These are phyloP conservation scores for Mediolabrus comicus DNA, from an alignment of 108 stramenopile species.

Conservation along the genomic window DNA sequence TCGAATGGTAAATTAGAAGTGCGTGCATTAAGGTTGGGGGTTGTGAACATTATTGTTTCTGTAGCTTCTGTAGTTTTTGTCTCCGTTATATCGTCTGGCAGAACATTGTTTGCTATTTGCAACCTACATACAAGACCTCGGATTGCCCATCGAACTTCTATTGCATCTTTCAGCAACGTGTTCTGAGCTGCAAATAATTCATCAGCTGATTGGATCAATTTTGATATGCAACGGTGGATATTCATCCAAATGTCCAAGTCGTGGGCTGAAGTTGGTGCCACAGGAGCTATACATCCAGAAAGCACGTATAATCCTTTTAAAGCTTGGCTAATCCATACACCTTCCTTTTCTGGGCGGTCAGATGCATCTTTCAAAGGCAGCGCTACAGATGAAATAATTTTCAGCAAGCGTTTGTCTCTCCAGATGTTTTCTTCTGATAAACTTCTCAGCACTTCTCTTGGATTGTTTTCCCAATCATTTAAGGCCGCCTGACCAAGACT, in stretches of 20 bases:
- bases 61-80: not conserved
- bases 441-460: not conserved
- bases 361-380: slow-evolving; percentile 20
- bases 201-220: slow-evolving; percentile 43
- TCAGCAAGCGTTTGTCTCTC: slow-evolving; percentile 29
- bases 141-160: slow-evolving; percentile 59
- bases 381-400: slow-evolving; percentile 51
- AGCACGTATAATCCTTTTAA: slow-evolving; percentile 48
- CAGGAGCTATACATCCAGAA: slow-evolving; percentile 30
- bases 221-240: slow-evolving; percentile 27
- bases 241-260: slow-evolving; percentile 27
- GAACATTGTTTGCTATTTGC: slow-evolving; percentile 21
- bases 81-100: not conserved
- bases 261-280: slow-evolving; percentile 7
- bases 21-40: slow-evolving; percentile 46
- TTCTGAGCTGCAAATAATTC: slow-evolving; percentile 15
- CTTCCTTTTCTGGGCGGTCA: slow-evolving; percentile 56
- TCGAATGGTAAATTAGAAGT: slow-evolving; percentile 62
- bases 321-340: slow-evolving; percentile 41
- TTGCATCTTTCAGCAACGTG: slow-evolving; percentile 46
- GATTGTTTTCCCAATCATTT: slow-evolving; percentile 17
- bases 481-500: slow-evolving; percentile 45
- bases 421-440: slow-evolving; percentile 4
- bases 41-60: slow-evolving; percentile 10
- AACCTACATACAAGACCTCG: slow-evolving; percentile 47